A percentile compares a stretch with the other conserved stretches of the same genome.
Evolutionary conservation across 2,329 filamentous ascomycete species (phyloP).

Genomic region (Colletotrichum nymphaeae): DNA sequence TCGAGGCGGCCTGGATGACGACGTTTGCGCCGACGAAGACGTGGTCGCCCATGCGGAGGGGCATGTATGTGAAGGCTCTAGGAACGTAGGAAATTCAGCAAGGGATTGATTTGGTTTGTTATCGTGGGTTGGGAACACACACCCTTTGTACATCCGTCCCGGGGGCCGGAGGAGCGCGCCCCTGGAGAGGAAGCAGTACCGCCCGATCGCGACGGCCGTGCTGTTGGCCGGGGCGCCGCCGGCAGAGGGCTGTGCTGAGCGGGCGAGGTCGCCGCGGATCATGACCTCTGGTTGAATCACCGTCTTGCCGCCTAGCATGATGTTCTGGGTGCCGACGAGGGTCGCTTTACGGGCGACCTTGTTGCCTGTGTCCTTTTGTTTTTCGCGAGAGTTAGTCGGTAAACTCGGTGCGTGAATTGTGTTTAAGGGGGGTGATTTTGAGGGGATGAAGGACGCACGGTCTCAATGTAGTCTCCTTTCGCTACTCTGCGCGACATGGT

Average conservation of each 20-base stretch:
- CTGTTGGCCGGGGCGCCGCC: slow-evolving; percentile 59
- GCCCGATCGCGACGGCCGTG: slow-evolving; percentile 86
- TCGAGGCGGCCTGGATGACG: slow-evolving; percentile 83
- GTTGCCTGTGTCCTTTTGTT: slow-evolving; percentile 90
- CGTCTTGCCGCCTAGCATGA: slow-evolving; percentile 95
- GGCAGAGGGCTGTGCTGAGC: slow-evolving; percentile 60
- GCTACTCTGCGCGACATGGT: slow-evolving; percentile 80
- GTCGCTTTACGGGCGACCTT: slow-evolving; percentile 94
- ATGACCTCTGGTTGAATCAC: slow-evolving; percentile 96
- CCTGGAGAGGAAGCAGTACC: slow-evolving; percentile 89
- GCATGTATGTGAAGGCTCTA: slow-evolving; percentile 80
- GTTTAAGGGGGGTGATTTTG: too few relatives aligned
- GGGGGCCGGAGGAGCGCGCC: slow-evolving; percentile 86
- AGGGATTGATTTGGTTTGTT: too few relatives aligned
- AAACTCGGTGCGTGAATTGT: too few relatives aligned
- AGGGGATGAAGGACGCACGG: slow-evolving; percentile 65
- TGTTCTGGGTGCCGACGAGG: slow-evolving; percentile 96
- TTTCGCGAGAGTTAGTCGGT: slow-evolving; percentile 16
- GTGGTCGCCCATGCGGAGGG: slow-evolving; percentile 93
- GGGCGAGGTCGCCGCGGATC: slow-evolving; percentile 88
- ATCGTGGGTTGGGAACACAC: slow-evolving; percentile 21
- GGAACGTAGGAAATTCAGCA: neutral
- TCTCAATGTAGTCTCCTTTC: slow-evolving; percentile 97
- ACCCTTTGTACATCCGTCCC: slow-evolving; percentile 82
- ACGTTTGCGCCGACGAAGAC: slow-evolving; percentile 85